Conservation (phyloP, 352 stramenopile species). For the Phytophthora citrophthora region DNA sequence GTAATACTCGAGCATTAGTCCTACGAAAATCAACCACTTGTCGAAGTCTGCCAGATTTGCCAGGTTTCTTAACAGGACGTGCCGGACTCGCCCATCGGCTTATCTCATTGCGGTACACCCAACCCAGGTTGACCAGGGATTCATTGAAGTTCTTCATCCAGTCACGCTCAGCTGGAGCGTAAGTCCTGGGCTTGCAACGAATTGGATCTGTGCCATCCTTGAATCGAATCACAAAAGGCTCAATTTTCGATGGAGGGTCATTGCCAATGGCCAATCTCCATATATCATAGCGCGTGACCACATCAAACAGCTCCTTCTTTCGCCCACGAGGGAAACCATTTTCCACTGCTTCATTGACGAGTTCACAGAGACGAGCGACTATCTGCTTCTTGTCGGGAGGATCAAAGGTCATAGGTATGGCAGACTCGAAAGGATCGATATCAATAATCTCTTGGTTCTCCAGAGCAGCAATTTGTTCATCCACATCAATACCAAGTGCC, state of each 20-base stretch:
- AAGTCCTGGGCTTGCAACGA: background rate
- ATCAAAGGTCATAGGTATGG: background rate
- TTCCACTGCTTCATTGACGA: background rate
- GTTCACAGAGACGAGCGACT: background rate
- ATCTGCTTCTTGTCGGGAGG: background rate
- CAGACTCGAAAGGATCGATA: background rate
- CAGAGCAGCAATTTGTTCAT: background rate
- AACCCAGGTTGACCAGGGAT: background rate
- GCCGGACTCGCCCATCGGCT: no score
- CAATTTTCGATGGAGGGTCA: background rate
- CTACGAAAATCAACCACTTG: no score
- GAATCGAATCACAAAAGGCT: background rate
- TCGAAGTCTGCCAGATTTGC: no score
- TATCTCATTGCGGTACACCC: background rate
- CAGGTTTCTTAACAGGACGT: no score
- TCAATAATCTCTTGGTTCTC: background rate
- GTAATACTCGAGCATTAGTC: no score
- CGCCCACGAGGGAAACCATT: background rate
- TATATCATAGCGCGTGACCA: background rate
- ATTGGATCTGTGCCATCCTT: background rate
- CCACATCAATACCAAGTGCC: background rate
- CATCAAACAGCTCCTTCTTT: background rate
- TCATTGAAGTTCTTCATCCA: constrained; percentile 1
- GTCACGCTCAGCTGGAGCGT: background rate
- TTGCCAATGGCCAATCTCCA: background rate